Percentiles rank a stretch among this genome's conserved stretches.
Evolutionary conservation across 2,329 filamentous ascomycete genomes (phyloP).

Genomic region (Stemphylium lycopersici): DNA sequence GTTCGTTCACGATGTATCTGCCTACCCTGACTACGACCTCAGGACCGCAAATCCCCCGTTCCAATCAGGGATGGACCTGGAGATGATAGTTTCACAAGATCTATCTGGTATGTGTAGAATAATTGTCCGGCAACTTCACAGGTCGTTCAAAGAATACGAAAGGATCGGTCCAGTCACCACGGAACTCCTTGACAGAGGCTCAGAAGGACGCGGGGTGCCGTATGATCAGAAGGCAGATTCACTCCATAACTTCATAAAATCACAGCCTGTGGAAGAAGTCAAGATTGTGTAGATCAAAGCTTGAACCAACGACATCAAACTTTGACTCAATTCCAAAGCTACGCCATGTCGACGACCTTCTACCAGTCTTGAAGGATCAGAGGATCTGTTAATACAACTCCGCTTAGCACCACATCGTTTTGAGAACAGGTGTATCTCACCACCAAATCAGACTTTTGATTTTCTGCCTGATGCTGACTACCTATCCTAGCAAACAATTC

Average conservation of each 20-base stretch:
- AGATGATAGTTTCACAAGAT: too few species aligned
- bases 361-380: too few species aligned
- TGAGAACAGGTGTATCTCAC: too few species aligned
- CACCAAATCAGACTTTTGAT: too few species aligned
- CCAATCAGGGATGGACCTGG: rapidly evolving
- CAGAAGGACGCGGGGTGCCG: neutral
- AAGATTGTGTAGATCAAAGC: neutral
- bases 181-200: too few species aligned
- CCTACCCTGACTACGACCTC: neutral
- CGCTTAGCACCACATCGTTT: too few species aligned
- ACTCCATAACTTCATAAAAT: neutral
- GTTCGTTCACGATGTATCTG: neutral
- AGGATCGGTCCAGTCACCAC: neutral
- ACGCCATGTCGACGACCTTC: neutral
- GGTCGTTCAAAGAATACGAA: neutral
- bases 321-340: neutral
- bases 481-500: too few species aligned
- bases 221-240: neutral
- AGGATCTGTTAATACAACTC: too few species aligned
- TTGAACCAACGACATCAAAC: neutral
- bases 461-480: too few species aligned
- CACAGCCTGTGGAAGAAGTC: neutral
- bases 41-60: neutral
- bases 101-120: too few species aligned
- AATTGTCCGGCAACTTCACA: neutral